Evolutionary conservation across 192 early-diverging fungal genomes (phyloP).

Genomic region (Haplosporangium gracile): DNA sequence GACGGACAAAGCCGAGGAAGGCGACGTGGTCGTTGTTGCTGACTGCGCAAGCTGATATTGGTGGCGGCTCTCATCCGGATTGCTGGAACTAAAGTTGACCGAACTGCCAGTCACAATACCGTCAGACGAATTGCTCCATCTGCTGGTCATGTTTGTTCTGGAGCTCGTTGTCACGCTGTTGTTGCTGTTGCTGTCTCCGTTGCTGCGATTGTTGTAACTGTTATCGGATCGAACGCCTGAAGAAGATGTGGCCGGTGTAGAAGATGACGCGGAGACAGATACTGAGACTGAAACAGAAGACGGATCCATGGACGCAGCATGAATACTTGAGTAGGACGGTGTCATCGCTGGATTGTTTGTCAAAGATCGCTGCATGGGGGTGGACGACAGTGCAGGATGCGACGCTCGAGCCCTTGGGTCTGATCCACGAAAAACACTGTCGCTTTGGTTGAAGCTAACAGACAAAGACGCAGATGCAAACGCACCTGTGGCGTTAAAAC

Average conservation of each 20-base stretch:
- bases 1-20: background rate
- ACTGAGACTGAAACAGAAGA: conserved; percentile 22
- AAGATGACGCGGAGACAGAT: conserved; percentile 16
- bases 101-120: conserved; percentile 3
- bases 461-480: background rate
- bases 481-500: background rate
- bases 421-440: background rate
- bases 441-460: background rate
- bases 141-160: background rate
- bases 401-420: background rate
- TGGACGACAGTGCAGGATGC: conserved; percentile 14
- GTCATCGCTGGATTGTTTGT: conserved; percentile 32
- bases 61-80: conserved; percentile 2
- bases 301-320: conserved; percentile 12
- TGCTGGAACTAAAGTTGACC: background rate
- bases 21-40: background rate
- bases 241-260: conserved; percentile 8
- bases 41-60: background rate
- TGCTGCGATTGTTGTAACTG: background rate
- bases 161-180: background rate
- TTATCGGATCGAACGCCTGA: background rate
- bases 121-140: background rate
- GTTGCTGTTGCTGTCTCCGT: background rate
- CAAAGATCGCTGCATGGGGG: conserved; percentile 48
- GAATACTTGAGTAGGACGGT: conserved; percentile 11